These are phyloP conservation scores for Boletus reticulatus DNA, from an alignment of 768 basidiomycete species.

Conservation along the genomic window DNA sequence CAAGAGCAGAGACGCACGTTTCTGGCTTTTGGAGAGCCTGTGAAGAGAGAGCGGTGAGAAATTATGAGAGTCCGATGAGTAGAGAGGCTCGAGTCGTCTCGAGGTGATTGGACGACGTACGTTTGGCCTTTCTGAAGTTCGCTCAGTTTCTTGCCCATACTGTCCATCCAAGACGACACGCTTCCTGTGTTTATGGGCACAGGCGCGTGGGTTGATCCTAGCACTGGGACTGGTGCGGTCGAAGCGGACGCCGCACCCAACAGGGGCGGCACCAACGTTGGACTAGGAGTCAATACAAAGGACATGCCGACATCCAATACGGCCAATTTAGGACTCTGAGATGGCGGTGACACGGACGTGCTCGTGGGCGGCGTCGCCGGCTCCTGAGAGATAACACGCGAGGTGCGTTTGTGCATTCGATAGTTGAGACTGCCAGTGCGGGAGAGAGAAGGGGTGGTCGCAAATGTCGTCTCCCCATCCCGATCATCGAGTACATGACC, in stretches of 20 bases:
- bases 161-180: conserved; percentile 51
- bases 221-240: background rate
- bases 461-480: background rate
- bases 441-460: conserved; percentile 5
- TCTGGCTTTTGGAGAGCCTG: conserved; percentile 67
- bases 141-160: conserved; percentile 58
- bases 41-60: background rate
- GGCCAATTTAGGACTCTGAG: background rate
- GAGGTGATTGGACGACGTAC: conserved; percentile 39
- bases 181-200: conserved; percentile 29
- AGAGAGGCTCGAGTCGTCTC: too few species aligned
- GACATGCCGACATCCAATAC: conserved; percentile 12
- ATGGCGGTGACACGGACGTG: background rate
- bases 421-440: conserved; percentile 16
- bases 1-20: conserved; percentile 64
- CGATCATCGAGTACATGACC: background rate
- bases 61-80: background rate
- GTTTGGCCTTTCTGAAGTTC: conserved; percentile 53
- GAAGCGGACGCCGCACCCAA: background rate
- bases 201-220: conserved; percentile 5
- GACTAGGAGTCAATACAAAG: conserved; percentile 10
- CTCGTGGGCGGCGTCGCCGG: background rate
- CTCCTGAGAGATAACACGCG: background rate
- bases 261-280: conserved; percentile 2
- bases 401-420: conserved; percentile 14